Percentiles rank a stretch among this genome's conserved stretches.
These are phyloP conservation scores for Aurantiochytrium sp. DNA, from an alignment of 108 stramenopile species.

Conservation along the genomic window DNA sequence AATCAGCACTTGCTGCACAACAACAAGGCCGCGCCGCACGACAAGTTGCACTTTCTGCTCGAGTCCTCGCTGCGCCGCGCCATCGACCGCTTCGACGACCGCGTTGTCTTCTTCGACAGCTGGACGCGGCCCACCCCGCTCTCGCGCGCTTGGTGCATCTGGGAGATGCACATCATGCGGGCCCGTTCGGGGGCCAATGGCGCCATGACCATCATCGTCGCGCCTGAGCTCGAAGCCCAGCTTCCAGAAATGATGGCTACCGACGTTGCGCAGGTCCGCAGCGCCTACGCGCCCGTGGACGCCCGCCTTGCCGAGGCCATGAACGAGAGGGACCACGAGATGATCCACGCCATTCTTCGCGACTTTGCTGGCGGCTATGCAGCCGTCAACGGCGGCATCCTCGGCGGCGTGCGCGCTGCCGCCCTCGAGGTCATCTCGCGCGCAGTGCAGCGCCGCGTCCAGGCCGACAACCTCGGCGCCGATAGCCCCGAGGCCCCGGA, in stretches of 20 bases:
- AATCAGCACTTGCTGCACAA: neutral
- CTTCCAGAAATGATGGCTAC: neutral
- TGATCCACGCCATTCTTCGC: neutral
- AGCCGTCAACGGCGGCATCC: neutral
- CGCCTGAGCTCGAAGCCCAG: neutral
- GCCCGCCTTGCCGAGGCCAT: neutral
- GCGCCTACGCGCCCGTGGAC: neutral
- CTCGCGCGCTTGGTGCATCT: neutral
- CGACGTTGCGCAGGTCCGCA: neutral
- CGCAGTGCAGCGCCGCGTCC: neutral
- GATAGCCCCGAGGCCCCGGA: neutral
- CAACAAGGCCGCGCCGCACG: neutral
- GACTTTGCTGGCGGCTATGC: neutral
- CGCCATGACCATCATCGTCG: neutral
- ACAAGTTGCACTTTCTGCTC: neutral
- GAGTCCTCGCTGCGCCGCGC: neutral
- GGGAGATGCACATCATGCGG: conserved; percentile 16
- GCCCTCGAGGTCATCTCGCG: neutral
- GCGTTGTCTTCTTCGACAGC: neutral
- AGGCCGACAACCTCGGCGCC: neutral
- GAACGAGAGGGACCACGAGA: neutral
- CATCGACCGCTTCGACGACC: neutral
- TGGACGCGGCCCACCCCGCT: neutral
- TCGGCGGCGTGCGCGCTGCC: neutral
- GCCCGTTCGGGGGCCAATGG: neutral